Percentiles rank a stretch among this genome's conserved stretches.
Evolutionary conservation across 345 rosid species (phyloP).

Genomic region (Stellera chamaejasme): DNA sequence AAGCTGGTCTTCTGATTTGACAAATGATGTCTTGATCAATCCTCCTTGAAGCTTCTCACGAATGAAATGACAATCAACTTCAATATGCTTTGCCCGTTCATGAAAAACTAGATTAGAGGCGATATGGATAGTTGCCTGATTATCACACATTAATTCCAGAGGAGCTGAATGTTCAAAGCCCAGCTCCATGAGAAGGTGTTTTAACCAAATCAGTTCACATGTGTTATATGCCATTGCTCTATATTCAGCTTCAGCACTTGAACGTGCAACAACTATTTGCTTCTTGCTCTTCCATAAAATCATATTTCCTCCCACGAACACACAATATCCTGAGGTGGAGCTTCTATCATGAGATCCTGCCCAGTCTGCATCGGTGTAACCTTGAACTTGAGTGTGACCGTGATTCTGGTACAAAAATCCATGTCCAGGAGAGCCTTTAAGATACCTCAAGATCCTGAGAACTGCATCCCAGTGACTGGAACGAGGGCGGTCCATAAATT

Average conservation of each 20-base stretch:
- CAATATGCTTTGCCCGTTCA: too few relatives aligned
- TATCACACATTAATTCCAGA: too few relatives aligned
- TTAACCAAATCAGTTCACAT: neutral
- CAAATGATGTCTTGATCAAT: too few relatives aligned
- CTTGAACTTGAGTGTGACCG: neutral
- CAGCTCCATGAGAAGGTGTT: neutral
- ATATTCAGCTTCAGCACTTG: neutral
- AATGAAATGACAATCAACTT: too few relatives aligned
- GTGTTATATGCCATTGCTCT: neutral
- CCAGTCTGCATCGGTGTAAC: too few relatives aligned
- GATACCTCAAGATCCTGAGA: neutral
- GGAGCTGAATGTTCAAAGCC: too few relatives aligned
- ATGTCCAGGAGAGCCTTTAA: neutral
- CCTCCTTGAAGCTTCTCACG: too few relatives aligned
- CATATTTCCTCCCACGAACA: neutral
- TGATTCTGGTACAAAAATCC: neutral
- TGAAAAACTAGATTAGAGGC: too few relatives aligned
- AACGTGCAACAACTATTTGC: neutral
- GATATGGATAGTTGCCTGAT: too few relatives aligned
- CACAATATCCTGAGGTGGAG: neutral
- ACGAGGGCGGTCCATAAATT: neutral
- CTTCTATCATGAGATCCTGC: neutral
- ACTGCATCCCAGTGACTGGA: neutral
- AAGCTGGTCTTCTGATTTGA: too few relatives aligned
- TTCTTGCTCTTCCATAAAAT: neutral